A percentile compares a stretch with the other conserved stretches of the same genome.
Evolutionary conservation across 345 rosid genomes (phyloP).

Genomic region (Hirschfeldia incana): DNA sequence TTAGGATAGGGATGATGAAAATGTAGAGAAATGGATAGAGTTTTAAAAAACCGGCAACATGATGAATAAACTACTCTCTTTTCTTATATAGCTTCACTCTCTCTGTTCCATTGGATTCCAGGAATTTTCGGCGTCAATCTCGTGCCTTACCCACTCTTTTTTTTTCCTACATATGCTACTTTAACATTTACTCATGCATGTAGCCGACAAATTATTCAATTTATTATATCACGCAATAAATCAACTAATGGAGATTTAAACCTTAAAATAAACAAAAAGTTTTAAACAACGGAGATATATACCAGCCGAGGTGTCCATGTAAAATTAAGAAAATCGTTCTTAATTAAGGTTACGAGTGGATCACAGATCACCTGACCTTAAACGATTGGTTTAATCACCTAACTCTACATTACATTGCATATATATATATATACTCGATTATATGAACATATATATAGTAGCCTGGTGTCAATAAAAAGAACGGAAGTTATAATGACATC

Average conservation of each 20-base stretch:
- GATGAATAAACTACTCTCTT: slow-evolving; percentile 37
- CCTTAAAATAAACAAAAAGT: not conserved
- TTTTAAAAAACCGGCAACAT: slow-evolving; percentile 35
- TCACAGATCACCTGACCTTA: not conserved
- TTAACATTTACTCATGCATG: slow-evolving; percentile 18
- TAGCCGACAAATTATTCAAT: not conserved
- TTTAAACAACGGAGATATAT: not conserved
- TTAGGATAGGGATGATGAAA: slow-evolving; percentile 40
- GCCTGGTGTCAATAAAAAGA: not conserved
- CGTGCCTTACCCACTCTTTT: slow-evolving; percentile 18
- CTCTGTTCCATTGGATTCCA: slow-evolving; percentile 39
- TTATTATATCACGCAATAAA: not conserved
- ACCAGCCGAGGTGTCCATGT: not conserved
- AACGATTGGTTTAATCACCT: not conserved
- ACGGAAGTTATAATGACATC: not conserved
- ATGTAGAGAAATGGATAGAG: slow-evolving; percentile 31
- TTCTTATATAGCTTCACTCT: slow-evolving; percentile 16
- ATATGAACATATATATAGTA: not conserved
- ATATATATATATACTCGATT: not conserved
- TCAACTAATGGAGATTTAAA: not conserved
- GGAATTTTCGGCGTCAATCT: slow-evolving; percentile 30
- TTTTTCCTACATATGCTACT: not conserved
- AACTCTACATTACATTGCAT: not conserved
- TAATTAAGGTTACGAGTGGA: not conserved
- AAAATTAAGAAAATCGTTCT: not conserved